Percentiles rank a stretch among this genome's conserved stretches.
Evolutionary conservation across 2,329 filamentous ascomycete genomes (phyloP).

Genomic region (Stagonosporopsis cucurbitacearum): DNA sequence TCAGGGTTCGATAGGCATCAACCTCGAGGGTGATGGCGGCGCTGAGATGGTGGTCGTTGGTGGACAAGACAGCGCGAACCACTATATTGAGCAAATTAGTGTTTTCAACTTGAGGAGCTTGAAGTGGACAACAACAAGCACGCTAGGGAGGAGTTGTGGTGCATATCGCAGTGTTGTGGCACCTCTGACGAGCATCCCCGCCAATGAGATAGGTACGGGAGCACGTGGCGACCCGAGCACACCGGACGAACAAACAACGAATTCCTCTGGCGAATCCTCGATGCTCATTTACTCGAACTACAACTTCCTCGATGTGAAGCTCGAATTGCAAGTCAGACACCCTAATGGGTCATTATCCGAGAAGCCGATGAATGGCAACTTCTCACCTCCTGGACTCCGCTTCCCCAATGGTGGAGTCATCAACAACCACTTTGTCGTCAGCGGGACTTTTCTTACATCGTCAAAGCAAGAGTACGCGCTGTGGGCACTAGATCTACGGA

Average conservation of each 20-base stretch:
- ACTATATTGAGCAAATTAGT: slow-evolving; percentile 98
- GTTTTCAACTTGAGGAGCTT: slow-evolving; percentile 95
- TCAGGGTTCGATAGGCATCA: slow-evolving; percentile 84
- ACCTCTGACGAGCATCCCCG: slow-evolving; percentile 72
- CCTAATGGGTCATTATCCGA: slow-evolving; percentile 85
- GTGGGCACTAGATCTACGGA: slow-evolving; percentile 90
- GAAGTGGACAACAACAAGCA: slow-evolving; percentile 91
- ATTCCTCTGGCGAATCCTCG: slow-evolving; percentile 57
- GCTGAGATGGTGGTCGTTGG: slow-evolving; percentile 98
- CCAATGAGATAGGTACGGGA: slow-evolving; percentile 70
- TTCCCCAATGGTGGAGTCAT: slow-evolving; percentile 97
- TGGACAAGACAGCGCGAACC: slow-evolving; percentile 95
- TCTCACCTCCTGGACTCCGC: slow-evolving; percentile 87
- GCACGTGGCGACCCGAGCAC: slow-evolving; percentile 51
- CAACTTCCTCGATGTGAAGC: slow-evolving; percentile 95
- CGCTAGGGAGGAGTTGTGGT: slow-evolving; percentile 89
- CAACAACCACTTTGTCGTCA: slow-evolving; percentile 95
- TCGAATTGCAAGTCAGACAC: slow-evolving; percentile 87
- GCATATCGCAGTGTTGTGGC: slow-evolving; percentile 96
- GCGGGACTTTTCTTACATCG: slow-evolving; percentile 94
- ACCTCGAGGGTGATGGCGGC: slow-evolving; percentile 87
- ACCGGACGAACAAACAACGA: slow-evolving; percentile 37
- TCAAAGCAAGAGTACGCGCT: slow-evolving; percentile 98
- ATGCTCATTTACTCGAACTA: slow-evolving; percentile 99
- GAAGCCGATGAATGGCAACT: slow-evolving; percentile 84